Evolutionary conservation across 2,329 filamentous ascomycete genomes (phyloP), one percentile per base, ranked within the genome.

Genomic region (Colletotrichum chrysophilum): DNA sequence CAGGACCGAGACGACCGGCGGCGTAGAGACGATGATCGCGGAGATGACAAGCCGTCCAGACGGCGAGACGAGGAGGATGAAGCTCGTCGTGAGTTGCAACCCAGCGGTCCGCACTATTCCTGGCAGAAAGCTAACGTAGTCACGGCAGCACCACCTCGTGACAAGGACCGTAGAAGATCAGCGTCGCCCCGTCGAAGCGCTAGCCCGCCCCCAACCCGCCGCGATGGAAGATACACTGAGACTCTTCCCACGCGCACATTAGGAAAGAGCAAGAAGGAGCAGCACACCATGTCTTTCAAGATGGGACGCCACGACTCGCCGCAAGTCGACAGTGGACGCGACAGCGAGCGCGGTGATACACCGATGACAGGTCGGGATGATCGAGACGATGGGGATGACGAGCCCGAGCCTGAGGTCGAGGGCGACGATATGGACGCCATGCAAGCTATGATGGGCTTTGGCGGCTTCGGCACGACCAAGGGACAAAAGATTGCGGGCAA

Each of bases 371-470:
- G 61, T 10, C 34, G 34, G 34, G 75, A 9, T n/a, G 71, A 61
- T 18, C 61, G 61, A 18, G 70, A 71, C 16, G 72, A 71, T 16
- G 5, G 56, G 14, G 38, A 36, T 5, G 67, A 61, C 62, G 81
- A 89, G 18, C 89, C 91, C 21, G 90, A 90, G 55, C 85, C 89
- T 32, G 81, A 88, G 18, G 86, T 89, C 66, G 90, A 90, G 36
- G 94, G 96, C 77, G 93, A 93, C 77, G 92, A 93, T 67, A 88
- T 94, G 82, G 91, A 90, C 71, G 91, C 91, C 75, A 96, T 98
- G 94, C 89, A 93, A 80, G 93, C 93, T 66, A 92, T 96, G 87
- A 96, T 99, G 94, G 97, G 97, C 3, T 98, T 99, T 81, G 92
- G 92, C 21, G 91, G 90, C 1, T 99, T 98, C 85, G 93, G 93